A percentile compares a stretch with the other conserved stretches of the same genome.
These are phyloP conservation scores for Leccinum ambiguum DNA, from an alignment of 1,284 basidiomycete genomes.

Conservation along the genomic window DNA sequence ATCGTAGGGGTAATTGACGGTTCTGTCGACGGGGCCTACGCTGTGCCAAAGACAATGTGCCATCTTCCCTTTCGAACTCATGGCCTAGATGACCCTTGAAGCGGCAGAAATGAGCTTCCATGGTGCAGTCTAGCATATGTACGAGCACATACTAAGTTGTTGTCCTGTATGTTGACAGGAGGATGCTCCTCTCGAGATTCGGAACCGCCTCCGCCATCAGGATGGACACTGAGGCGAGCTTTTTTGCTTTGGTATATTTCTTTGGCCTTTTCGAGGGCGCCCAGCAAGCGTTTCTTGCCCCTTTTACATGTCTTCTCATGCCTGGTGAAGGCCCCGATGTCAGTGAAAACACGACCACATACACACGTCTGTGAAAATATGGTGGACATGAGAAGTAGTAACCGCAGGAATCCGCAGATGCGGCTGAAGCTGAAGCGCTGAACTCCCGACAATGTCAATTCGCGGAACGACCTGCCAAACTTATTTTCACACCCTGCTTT, in stretches of 20 bases:
- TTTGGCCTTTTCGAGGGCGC: not conserved
- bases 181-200: not conserved
- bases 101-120: not conserved
- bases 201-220: not conserved
- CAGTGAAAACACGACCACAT: not conserved
- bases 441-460: not conserved
- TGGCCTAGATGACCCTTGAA: no score
- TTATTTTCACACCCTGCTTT: not conserved
- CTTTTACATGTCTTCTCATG: not conserved
- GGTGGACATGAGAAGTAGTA: not conserved
- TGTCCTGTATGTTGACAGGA: not conserved
- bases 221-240: not conserved
- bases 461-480: not conserved
- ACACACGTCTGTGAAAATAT: not conserved
- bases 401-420: not conserved
- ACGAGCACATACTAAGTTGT: not conserved
- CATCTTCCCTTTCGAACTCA: not conserved
- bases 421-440: not conserved
- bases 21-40: not conserved
- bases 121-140: not conserved
- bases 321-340: not conserved
- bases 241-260: not conserved
- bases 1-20: conserved; percentile 1
- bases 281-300: not conserved
- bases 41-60: not conserved